phyloP scores from a whole-genome alignment of 2,329 filamentous ascomycete species.

The Coleophoma crateriformis region DNA sequence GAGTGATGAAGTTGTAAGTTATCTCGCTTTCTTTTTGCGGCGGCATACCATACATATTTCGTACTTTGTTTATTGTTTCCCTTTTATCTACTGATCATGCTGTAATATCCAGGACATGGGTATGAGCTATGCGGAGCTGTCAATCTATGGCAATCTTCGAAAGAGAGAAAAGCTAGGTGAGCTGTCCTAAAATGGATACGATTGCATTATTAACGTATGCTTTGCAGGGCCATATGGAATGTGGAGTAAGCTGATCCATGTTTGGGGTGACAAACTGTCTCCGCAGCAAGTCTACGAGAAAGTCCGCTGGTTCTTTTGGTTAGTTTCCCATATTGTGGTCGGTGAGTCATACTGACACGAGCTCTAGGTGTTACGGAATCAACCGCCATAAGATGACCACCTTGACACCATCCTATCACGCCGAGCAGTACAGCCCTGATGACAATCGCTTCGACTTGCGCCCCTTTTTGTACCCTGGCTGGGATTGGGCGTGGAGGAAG shows the following conservation, averaged over 20 bases:
- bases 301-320: conserved; percentile 34
- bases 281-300: conserved; percentile 41
- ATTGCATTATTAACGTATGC: conserved; percentile 20
- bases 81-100: too few relatives aligned
- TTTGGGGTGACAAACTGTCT: conserved; percentile 34
- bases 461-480: conserved; percentile 47
- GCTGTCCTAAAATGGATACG: conserved; percentile 39
- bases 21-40: too few relatives aligned
- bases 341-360: conserved; percentile 14
- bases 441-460: conserved; percentile 53
- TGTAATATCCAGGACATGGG: conserved; percentile 35
- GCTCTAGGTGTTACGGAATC: conserved; percentile 41
- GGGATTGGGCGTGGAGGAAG: conserved; percentile 31
- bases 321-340: neutral
- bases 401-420: conserved; percentile 28
- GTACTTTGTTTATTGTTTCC: too few relatives aligned
- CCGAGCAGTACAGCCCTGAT: conserved; percentile 44
- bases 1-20: conserved; percentile 31
- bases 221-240: conserved; percentile 34
- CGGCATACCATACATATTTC: too few relatives aligned
- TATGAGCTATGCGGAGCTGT: conserved; percentile 45
- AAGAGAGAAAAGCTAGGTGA: conserved; percentile 27
- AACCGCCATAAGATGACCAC: conserved; percentile 60
- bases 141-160: conserved; percentile 31
- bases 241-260: conserved; percentile 39